Conservation (phyloP, 2,329 filamentous ascomycete genomes). For the Elsinoe arachidis region DNA sequence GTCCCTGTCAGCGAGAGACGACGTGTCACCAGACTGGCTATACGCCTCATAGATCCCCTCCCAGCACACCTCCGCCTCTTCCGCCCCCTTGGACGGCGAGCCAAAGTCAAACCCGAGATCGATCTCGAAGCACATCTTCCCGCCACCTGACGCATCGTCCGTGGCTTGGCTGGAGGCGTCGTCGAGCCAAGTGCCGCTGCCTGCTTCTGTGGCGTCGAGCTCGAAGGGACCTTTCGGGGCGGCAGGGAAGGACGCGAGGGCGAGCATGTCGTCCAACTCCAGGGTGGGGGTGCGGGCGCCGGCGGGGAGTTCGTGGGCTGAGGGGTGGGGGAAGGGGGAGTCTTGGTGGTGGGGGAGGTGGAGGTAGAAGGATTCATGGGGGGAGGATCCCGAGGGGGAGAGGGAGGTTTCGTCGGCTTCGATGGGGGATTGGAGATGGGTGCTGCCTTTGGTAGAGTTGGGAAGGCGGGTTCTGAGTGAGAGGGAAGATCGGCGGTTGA, state of each 20-base stretch:
- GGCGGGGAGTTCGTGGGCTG: not conserved
- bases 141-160: not conserved
- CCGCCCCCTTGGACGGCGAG: not conserved
- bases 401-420: slow-evolving; percentile 3
- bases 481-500: slow-evolving; percentile 11
- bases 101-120: not conserved
- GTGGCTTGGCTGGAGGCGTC: not conserved
- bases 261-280: not conserved
- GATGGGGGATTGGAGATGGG: not conserved
- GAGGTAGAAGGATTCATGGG: not conserved
- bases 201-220: slow-evolving; percentile 6
- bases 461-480: not conserved
- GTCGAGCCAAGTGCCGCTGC: not conserved
- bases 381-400: not conserved
- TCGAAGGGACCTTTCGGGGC: not conserved
- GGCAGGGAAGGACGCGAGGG: not conserved
- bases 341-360: not conserved
- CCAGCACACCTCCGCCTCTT: not conserved
- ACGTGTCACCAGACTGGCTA: too few species aligned
- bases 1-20: too few species aligned
- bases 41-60: not conserved
- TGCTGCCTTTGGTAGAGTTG: not conserved
- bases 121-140: not conserved
- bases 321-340: not conserved
- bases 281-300: slow-evolving; percentile 15